Conservation (phyloP, 2,329 filamentous ascomycete genomes). For the Ophiostoma quercus region DNA sequence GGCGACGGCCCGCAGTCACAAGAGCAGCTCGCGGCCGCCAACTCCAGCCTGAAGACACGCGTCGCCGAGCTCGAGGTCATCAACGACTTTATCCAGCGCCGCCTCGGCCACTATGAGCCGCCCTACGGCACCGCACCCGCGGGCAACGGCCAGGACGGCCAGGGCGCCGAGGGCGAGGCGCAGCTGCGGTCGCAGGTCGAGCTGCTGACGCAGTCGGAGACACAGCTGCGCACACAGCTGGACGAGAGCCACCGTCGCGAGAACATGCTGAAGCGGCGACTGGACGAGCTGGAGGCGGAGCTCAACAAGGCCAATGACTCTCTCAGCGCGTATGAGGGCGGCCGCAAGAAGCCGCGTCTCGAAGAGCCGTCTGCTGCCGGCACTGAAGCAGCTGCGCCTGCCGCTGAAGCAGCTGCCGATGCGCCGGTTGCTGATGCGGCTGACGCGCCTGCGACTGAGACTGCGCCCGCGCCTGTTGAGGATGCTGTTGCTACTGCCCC, state of each 20-base stretch:
- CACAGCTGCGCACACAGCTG: conserved; percentile 56
- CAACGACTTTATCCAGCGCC: conserved; percentile 72
- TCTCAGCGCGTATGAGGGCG: conserved; percentile 30
- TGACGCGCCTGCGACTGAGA: neutral
- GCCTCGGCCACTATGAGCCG: conserved; percentile 63
- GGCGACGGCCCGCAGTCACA: conserved; percentile 63
- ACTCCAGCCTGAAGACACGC: conserved; percentile 85
- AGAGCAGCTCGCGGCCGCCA: conserved; percentile 72
- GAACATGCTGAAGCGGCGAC: conserved; percentile 71
- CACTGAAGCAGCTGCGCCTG: conserved; percentile 9
- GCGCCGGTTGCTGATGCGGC: conserved; percentile 6
- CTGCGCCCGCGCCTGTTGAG: neutral
- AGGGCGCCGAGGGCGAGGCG: conserved; percentile 39
- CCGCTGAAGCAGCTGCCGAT: neutral
- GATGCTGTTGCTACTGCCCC: neutral
- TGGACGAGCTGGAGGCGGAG: conserved; percentile 71
- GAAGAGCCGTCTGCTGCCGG: conserved; percentile 18
- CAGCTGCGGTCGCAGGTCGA: conserved; percentile 48
- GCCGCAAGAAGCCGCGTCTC: conserved; percentile 33
- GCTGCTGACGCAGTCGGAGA: conserved; percentile 51
- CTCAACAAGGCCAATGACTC: conserved; percentile 38
- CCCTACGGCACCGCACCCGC: conserved; percentile 53
- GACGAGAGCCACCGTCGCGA: conserved; percentile 75
- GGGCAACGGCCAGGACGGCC: conserved; percentile 35
- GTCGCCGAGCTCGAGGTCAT: conserved; percentile 95